Conservation (phyloP, 148 eudicot genomes). For the Camellia granthamiana region DNA sequence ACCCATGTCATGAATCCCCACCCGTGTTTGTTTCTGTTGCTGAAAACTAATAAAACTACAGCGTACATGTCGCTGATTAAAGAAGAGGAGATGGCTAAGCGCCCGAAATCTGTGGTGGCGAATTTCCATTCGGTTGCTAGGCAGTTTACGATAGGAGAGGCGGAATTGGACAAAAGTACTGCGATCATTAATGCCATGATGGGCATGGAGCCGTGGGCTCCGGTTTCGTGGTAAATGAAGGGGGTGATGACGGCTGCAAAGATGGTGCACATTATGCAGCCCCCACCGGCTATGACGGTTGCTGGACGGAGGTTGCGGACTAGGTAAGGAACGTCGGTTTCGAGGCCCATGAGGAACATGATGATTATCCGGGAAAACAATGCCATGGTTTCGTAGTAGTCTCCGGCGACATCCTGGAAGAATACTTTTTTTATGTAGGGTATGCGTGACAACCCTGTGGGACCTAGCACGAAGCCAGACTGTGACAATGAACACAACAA, state of each 20-base stretch:
- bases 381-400: constrained; percentile 75
- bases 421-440: constrained; percentile 40
- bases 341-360: constrained; percentile 85
- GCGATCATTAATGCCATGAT: constrained; percentile 42
- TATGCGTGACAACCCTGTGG: constrained; percentile 62
- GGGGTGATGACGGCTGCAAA: constrained; percentile 52
- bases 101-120: constrained; percentile 65
- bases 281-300: constrained; percentile 38
- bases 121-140: constrained; percentile 65
- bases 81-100: constrained; percentile 62
- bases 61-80: constrained; percentile 53
- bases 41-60: constrained; percentile 30
- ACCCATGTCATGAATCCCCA: constrained; percentile 28
- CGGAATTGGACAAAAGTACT: constrained; percentile 49
- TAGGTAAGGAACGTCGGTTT: constrained; percentile 64
- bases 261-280: constrained; percentile 47
- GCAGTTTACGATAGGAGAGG: constrained; percentile 73
- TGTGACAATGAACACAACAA: constrained; percentile 28
- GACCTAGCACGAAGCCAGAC: constrained; percentile 87
- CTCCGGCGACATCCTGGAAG: constrained; percentile 47
- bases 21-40: constrained; percentile 24
- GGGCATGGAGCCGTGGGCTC: constrained; percentile 24
- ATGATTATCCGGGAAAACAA: constrained; percentile 68
- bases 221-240: constrained; percentile 27
- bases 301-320: constrained; percentile 59